A percentile compares a stretch with the other conserved stretches of the same genome.
Evolutionary conservation across 2,329 filamentous ascomycete genomes (phyloP).

Genomic region (Diaporthe australafricana): DNA sequence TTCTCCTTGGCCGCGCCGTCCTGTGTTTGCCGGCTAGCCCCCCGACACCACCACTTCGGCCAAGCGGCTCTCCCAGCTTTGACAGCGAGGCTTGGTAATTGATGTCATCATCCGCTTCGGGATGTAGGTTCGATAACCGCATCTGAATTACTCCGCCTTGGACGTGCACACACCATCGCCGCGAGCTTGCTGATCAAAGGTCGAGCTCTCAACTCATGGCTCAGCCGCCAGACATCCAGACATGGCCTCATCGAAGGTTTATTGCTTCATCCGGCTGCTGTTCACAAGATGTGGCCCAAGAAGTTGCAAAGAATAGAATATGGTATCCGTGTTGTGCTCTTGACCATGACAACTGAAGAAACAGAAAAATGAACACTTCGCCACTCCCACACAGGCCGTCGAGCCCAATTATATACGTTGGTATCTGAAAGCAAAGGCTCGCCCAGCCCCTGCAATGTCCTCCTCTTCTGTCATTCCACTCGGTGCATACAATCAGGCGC

Average conservation of each 20-base stretch:
- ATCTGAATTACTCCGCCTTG: neutral
- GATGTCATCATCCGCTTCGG: neutral
- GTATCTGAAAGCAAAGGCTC: slow-evolving; percentile 30
- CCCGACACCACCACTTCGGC: neutral
- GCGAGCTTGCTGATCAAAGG: neutral
- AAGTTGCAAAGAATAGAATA: slow-evolving; percentile 26
- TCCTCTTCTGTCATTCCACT: neutral
- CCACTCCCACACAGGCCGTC: slow-evolving; percentile 27
- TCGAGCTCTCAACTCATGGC: neutral
- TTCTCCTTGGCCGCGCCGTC: slow-evolving; percentile 10
- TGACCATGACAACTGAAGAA: slow-evolving; percentile 19
- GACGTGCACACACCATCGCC: neutral
- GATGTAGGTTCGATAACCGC: neutral
- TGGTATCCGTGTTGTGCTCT: slow-evolving; percentile 37
- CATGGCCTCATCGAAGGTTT: neutral
- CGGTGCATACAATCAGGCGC: slow-evolving; percentile 15
- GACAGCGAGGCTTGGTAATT: neutral
- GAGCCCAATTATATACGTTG: slow-evolving; percentile 32
- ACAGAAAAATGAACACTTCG: slow-evolving; percentile 19
- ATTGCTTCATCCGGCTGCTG: neutral
- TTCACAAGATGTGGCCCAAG: neutral
- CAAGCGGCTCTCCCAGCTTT: neutral
- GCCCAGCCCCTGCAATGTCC: neutral
- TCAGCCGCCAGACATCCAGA: neutral
- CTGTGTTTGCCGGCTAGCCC: slow-evolving; percentile 13